Evolutionary conservation across 768 basidiomycete species (phyloP).

Genomic region (Psilocybe cyanescens): DNA sequence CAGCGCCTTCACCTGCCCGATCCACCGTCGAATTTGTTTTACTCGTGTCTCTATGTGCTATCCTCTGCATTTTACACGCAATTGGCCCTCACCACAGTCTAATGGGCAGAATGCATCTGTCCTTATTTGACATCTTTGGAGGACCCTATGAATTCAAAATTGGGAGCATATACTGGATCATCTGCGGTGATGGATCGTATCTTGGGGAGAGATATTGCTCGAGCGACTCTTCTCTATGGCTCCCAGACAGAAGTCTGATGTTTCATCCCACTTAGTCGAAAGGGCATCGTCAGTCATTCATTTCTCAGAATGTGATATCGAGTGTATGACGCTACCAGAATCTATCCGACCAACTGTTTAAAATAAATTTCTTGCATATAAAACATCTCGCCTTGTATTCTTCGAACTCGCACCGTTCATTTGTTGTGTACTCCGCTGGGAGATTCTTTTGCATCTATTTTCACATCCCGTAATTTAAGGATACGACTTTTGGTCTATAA

Average conservation of each 20-base stretch:
- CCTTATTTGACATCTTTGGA: background rate
- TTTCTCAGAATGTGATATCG: background rate
- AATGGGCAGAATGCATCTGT: background rate
- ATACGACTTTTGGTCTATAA: too few relatives aligned
- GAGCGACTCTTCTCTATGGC: background rate
- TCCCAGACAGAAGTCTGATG: constrained; percentile 7
- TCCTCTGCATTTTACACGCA: background rate
- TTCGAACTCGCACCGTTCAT: too few relatives aligned
- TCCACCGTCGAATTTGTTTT: background rate
- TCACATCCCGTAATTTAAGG: too few relatives aligned
- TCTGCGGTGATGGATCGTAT: background rate
- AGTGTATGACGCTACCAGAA: background rate
- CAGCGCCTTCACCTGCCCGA: background rate
- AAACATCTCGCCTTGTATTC: too few relatives aligned
- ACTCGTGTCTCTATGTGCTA: background rate
- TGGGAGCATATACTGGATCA: background rate
- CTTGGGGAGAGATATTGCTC: background rate
- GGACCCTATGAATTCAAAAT: background rate
- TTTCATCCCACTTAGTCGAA: constrained; percentile 1
- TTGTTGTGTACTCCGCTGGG: too few relatives aligned
- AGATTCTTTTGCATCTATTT: too few relatives aligned
- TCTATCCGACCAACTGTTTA: background rate
- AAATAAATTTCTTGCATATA: too few relatives aligned
- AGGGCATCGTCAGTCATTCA: background rate
- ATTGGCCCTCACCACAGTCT: background rate